Conservation (phyloP, 306 rosid species). For the Glycine latifolia region DNA sequence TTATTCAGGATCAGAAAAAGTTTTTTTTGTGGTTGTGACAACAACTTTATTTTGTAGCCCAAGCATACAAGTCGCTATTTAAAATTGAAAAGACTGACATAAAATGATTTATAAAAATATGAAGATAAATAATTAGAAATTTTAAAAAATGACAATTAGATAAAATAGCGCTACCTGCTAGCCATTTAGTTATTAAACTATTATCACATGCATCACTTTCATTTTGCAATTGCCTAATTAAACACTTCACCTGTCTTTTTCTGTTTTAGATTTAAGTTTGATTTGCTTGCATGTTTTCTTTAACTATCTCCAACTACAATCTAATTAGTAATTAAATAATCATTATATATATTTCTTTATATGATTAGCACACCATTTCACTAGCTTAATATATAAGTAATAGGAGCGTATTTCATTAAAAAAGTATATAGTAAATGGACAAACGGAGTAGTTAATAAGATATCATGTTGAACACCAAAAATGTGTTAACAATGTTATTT, state of each 20-base stretch:
- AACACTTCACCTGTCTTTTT: constrained; percentile 39
- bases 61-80: neutral
- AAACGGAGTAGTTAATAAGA: neutral
- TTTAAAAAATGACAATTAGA: neutral
- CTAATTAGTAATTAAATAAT: constrained; percentile 36
- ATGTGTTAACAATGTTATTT: neutral
- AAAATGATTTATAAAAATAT: neutral
- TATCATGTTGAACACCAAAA: neutral
- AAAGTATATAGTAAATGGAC: neutral
- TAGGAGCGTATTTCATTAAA: neutral
- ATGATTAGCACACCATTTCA: no score
- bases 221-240: constrained; percentile 27
- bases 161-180: neutral
- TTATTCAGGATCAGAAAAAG: neutral
- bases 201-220: constrained; percentile 29
- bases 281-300: constrained; percentile 36
- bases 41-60: neutral
- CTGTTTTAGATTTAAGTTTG: constrained; percentile 38
- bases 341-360: constrained; percentile 4
- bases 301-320: constrained; percentile 36
- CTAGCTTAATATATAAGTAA: neutral
- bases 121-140: neutral
- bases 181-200: constrained; percentile 1
- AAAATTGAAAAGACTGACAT: constrained; percentile 17
- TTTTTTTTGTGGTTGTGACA: neutral